These are phyloP conservation scores for Sporothrix dimorphospora DNA, from an alignment of 2,329 filamentous ascomycete genomes.

Conservation along the genomic window DNA sequence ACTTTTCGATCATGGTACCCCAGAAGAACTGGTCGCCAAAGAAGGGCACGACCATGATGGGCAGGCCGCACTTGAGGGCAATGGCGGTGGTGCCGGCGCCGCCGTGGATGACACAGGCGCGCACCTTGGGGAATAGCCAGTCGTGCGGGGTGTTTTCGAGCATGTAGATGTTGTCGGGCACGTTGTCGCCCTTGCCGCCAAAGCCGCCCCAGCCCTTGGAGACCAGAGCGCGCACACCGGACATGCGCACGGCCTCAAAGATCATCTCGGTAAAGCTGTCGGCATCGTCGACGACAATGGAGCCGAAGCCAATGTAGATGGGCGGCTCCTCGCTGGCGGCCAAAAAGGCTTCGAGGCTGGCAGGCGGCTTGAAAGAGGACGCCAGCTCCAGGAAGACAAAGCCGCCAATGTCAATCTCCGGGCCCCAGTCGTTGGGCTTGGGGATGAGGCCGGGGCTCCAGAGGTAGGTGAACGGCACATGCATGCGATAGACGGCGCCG, in stretches of 20 bases:
- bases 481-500: conserved; percentile 70
- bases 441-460: conserved; percentile 69
- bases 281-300: conserved; percentile 74
- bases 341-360: conserved; percentile 60
- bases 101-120: conserved; percentile 73
- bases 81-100: conserved; percentile 78
- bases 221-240: conserved; percentile 71
- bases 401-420: conserved; percentile 72
- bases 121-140: conserved; percentile 72
- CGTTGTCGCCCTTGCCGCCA: conserved; percentile 54
- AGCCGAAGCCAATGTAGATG: conserved; percentile 76
- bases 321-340: conserved; percentile 60
- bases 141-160: conserved; percentile 76
- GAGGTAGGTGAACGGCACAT: conserved; percentile 76
- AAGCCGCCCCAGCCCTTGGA: conserved; percentile 77
- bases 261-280: conserved; percentile 71
- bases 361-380: conserved; percentile 61
- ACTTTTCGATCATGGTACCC: conserved; percentile 68
- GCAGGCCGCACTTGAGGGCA: conserved; percentile 69
- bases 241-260: conserved; percentile 66
- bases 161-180: conserved; percentile 69
- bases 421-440: conserved; percentile 70
- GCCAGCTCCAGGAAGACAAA: conserved; percentile 78
- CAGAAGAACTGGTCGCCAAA: conserved; percentile 82
- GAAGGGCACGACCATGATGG: conserved; percentile 77